Base-by-base conservation (phyloP, 768 basidiomycete genomes). In the Leucocoprinus birnbaumii region DNA sequence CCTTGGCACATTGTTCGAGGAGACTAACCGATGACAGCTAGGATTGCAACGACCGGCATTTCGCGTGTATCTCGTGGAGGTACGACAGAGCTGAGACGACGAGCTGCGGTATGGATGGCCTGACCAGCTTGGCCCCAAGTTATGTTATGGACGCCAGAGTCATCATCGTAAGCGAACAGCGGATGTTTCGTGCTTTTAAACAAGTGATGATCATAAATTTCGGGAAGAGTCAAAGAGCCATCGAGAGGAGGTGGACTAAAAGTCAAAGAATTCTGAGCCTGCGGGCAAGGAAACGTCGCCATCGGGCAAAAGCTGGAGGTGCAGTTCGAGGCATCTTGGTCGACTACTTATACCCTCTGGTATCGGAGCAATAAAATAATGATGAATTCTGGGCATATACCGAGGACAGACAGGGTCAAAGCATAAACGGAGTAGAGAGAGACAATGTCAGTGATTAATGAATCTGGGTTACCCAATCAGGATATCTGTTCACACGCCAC, bases 201-300 rank as follows among this genome's bases (percentile, higher is more conserved):
- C 18, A 49, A 43, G 35, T 73, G 68, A 40, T 59, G 69, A 43
- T 73, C 71, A 48, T 61, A 68, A 5, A 73, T 58, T 43, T 73
- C 69, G n/a, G 70, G 66, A 2, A 72, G 24, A 11, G 62, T 62
- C 7, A 73, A 59, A 9, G 62, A 62, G 21, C 66, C 65, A 54
- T 72, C 71, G 22, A 70, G 54, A 1, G 71, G 71, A 18, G 73
- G 73, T 1, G 66, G 55, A 35, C 53, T 40, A 37, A 58, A 60
- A 22, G 50, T 51, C 10, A 48, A 38, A 22, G 48, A 45, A 37
- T 18, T 13, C 5, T 27, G 37, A 1, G 58, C 58, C 31, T 58
- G 58, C 3, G 53, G 49, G 22, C 58, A 58, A 8, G 58, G 58
- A 40, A 55, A 51, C 21, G 40, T 2, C n/a, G 41, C 21, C 48